phyloP scores from a whole-genome alignment of 2,329 filamentous ascomycete genomes.

The Paraphaeosphaeria minitans region DNA sequence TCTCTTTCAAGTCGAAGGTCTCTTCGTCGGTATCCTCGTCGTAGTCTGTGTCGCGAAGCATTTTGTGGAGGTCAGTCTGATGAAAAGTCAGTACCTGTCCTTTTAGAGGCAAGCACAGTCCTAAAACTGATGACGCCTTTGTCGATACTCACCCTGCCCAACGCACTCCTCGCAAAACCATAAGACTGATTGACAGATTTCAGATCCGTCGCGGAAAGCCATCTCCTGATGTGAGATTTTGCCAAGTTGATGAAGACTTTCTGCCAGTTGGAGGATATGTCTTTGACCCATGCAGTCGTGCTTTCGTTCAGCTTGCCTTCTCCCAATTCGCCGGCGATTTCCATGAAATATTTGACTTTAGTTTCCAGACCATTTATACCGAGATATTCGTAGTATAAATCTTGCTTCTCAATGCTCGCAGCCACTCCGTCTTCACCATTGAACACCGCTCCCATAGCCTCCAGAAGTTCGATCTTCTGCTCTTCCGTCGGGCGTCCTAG shows the following conservation, averaged over 20 bases:
- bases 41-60: neutral
- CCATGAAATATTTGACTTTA: neutral
- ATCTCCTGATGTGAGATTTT: slow-evolving; percentile 1
- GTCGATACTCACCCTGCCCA: neutral
- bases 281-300: neutral
- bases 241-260: slow-evolving; percentile 1
- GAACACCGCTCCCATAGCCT: slow-evolving; percentile 5
- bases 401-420: neutral
- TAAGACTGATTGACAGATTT: neutral
- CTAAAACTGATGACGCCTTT: neutral
- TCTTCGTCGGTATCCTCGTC: neutral
- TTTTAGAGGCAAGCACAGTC: neutral
- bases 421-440: neutral
- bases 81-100: neutral
- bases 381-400: neutral
- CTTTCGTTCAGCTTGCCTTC: slow-evolving; percentile 2
- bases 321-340: neutral
- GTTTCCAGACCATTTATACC: neutral
- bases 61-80: neutral
- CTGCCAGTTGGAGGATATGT: neutral
- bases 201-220: slow-evolving; percentile 2
- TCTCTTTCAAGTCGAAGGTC: neutral
- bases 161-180: neutral
- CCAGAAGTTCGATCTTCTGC: slow-evolving; percentile 2
- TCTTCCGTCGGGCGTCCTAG: neutral